phyloP scores from a whole-genome alignment of 768 basidiomycete genomes.

The Collybiopsis confluens region DNA sequence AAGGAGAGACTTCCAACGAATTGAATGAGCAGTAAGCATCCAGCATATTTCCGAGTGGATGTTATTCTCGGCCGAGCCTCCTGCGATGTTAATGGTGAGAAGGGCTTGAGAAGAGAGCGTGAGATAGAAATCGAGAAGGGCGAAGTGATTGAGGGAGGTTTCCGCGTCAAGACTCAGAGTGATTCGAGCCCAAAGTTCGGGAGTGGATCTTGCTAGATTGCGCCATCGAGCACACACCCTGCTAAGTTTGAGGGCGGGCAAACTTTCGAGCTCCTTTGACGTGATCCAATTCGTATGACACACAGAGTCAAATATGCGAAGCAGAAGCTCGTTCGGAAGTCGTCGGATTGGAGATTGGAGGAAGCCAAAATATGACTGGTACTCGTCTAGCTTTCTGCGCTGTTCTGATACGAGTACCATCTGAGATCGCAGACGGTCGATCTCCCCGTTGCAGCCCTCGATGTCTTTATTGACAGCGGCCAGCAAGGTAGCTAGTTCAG shows the following conservation, averaged over 20 bases:
- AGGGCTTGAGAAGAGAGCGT: not conserved
- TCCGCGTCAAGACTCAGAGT: not conserved
- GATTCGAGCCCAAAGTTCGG: slow-evolving; percentile 1
- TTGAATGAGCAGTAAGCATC: not conserved
- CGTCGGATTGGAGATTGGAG: slow-evolving; percentile 1
- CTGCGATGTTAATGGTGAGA: not conserved
- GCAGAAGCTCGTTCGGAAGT: not conserved
- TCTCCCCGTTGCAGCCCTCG: not conserved
- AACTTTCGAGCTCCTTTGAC: not conserved
- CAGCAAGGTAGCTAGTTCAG: not conserved
- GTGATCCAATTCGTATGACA: not conserved
- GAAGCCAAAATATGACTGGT: not conserved
- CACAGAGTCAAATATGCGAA: not conserved
- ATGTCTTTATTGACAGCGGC: not conserved
- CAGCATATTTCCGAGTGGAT: not conserved
- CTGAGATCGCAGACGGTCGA: not conserved
- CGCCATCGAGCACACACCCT: not conserved
- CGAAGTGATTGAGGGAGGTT: not conserved
- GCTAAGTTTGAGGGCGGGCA: not conserved
- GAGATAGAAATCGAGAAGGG: not conserved
- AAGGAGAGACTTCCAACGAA: not conserved
- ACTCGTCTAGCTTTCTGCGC: not conserved
- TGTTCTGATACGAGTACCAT: not conserved
- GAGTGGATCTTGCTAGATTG: not conserved
- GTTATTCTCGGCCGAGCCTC: not conserved